phyloP scores from a whole-genome alignment of 768 basidiomycete species.

The Ramaria sp. region DNA sequence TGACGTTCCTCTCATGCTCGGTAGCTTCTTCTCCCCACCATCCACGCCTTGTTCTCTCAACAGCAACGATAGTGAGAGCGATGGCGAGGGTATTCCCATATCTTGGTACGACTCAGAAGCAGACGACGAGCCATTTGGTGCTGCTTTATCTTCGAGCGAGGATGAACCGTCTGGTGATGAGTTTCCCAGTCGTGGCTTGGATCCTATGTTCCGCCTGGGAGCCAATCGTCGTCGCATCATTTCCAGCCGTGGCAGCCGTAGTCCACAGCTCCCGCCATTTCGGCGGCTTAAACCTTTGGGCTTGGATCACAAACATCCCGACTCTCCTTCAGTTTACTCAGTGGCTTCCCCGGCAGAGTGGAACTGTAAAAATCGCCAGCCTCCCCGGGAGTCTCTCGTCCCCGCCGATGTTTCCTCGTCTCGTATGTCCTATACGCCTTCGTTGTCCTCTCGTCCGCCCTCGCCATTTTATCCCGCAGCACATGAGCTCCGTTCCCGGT shows the following conservation, averaged over 20 bases:
- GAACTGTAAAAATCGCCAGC: background rate
- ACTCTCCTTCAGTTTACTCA: background rate
- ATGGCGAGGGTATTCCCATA: background rate
- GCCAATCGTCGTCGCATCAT: background rate
- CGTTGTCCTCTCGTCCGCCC: background rate
- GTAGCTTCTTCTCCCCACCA: background rate
- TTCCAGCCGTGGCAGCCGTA: background rate
- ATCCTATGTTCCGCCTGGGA: background rate
- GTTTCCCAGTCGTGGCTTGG: background rate
- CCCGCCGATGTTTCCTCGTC: background rate
- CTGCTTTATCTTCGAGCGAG: conserved; percentile 3
- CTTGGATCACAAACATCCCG: background rate
- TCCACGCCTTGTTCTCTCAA: background rate
- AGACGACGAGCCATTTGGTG: background rate
- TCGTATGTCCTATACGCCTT: background rate
- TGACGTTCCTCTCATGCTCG: conserved; percentile 3
- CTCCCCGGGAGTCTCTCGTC: conserved; percentile 4
- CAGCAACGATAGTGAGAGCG: background rate
- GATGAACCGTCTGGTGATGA: background rate
- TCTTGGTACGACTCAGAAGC: background rate
- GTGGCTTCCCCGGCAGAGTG: background rate
- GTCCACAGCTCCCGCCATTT: background rate
- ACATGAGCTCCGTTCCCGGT: conserved; percentile 5
- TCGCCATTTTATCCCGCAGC: background rate
- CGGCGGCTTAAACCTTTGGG: background rate